Percentiles rank a stretch among this genome's conserved stretches.
Conservation (phyloP, 2,329 filamentous ascomycete species). For the Colletotrichum tropicale region DNA sequence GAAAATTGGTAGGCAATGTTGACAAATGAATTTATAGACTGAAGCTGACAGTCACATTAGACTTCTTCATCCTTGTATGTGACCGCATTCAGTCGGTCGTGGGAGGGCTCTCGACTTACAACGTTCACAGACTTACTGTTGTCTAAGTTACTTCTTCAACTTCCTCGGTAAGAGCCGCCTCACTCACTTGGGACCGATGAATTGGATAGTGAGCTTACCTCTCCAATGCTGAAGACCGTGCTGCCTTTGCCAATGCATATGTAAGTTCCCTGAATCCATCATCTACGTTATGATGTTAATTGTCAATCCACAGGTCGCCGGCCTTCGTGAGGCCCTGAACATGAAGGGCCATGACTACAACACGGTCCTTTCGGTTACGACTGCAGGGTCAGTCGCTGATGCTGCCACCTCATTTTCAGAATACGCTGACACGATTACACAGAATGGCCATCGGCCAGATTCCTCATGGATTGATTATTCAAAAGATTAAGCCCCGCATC, state of each 20-base stretch:
- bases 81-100: background rate
- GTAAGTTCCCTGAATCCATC: background rate
- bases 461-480: constrained; percentile 48
- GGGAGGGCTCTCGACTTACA: background rate
- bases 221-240: background rate
- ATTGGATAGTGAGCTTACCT: background rate
- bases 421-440: background rate
- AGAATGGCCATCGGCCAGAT: constrained; percentile 43
- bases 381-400: constrained; percentile 3
- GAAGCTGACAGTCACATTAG: constrained; percentile 4
- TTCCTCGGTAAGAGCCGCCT: constrained; percentile 34
- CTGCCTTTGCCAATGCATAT: constrained; percentile 22
- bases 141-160: constrained; percentile 39
- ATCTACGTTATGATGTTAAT: background rate
- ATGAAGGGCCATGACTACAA: constrained; percentile 67
- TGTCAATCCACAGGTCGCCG: constrained; percentile 44
- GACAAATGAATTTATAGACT: fast-evolving
- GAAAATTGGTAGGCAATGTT: constrained; percentile 27
- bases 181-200: background rate
- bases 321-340: constrained; percentile 58
- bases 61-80: constrained; percentile 37
- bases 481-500: constrained; percentile 52
- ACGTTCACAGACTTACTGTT: constrained; percentile 32
- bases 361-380: constrained; percentile 53
- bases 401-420: fast-evolving